Percentiles rank a stretch among this genome's conserved stretches.
Conservation (phyloP, 371 early-diverging fungal genomes). For the Rhizopus sp. region DNA sequence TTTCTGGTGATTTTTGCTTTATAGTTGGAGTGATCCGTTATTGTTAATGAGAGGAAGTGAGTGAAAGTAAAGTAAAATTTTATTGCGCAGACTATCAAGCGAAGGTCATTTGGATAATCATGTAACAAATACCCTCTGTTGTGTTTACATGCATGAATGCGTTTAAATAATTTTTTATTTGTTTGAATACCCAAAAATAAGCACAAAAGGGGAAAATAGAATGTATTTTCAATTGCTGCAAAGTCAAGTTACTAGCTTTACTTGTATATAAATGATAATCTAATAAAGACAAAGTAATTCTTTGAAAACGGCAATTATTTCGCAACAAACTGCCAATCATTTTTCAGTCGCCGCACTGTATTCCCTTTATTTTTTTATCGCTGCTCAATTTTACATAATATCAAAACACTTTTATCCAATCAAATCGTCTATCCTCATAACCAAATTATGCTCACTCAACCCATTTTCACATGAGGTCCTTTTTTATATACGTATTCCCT, state of each 20-base stretch:
- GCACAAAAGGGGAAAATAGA: conserved; percentile 1
- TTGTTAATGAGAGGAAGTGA: not conserved
- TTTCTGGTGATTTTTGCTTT: not conserved
- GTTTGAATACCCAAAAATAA: conserved; percentile 1
- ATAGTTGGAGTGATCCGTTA: not conserved
- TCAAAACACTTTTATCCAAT: too few relatives aligned
- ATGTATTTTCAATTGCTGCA: not conserved
- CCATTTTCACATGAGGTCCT: not conserved
- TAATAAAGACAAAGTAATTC: not conserved
- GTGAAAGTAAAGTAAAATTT: too few relatives aligned
- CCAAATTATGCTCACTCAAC: not conserved
- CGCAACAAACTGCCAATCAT: not conserved
- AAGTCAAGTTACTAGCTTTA: conserved; percentile 2
- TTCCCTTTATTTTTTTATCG: too few relatives aligned
- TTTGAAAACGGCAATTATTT: not conserved
- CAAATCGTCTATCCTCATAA: too few relatives aligned
- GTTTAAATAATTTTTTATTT: not conserved
- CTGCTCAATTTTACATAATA: too few relatives aligned
- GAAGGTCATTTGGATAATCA: too few relatives aligned
- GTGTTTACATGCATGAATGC: too few relatives aligned
- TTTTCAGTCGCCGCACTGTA: too few relatives aligned
- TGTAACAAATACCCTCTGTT: too few relatives aligned
- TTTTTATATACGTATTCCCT: not conserved
- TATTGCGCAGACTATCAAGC: too few relatives aligned
- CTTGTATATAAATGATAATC: not conserved